Conservation (phyloP, 2,329 filamentous ascomycete species). For the Scytalidium lignicola region DNA sequence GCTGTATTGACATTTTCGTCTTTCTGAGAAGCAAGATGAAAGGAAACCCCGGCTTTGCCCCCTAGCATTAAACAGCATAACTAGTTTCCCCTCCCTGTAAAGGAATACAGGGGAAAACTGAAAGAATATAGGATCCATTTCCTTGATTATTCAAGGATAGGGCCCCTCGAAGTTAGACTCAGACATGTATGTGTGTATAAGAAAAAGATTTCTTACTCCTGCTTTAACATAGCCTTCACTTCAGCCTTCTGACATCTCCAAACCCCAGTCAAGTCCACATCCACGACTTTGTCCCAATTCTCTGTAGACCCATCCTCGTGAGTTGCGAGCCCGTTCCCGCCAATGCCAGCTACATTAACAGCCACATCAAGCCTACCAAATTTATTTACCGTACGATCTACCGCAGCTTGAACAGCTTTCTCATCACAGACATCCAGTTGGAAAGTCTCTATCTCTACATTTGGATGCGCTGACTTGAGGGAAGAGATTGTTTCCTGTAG, state of each 20-base stretch:
- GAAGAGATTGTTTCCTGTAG: conserved; percentile 28
- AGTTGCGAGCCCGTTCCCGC: conserved; percentile 35
- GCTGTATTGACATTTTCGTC: too few species aligned
- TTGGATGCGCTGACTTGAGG: conserved; percentile 33
- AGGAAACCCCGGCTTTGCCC: too few species aligned
- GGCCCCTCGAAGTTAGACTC: too few species aligned
- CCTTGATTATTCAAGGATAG: too few species aligned
- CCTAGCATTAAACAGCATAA: too few species aligned
- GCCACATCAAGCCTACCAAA: conserved; percentile 52
- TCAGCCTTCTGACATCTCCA: conserved; percentile 53
- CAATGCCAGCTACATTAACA: conserved; percentile 51
- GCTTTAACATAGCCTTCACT: conserved; percentile 44
- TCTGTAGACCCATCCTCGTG: conserved; percentile 37
- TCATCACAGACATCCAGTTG: conserved; percentile 42
- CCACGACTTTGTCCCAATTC: conserved; percentile 45
- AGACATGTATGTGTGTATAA: too few species aligned
- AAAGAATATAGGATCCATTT: too few species aligned
- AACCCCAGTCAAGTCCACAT: conserved; percentile 50
- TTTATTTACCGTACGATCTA: conserved; percentile 34
- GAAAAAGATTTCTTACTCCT: conserved; percentile 32
- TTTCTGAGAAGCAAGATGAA: too few species aligned
- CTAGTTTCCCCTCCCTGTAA: too few species aligned
- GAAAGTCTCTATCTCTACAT: conserved; percentile 35
- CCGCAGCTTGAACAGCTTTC: conserved; percentile 35
- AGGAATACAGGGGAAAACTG: too few species aligned